phyloP scores from a whole-genome alignment of 768 basidiomycete genomes.

The Sarcomyxa edulis region DNA sequence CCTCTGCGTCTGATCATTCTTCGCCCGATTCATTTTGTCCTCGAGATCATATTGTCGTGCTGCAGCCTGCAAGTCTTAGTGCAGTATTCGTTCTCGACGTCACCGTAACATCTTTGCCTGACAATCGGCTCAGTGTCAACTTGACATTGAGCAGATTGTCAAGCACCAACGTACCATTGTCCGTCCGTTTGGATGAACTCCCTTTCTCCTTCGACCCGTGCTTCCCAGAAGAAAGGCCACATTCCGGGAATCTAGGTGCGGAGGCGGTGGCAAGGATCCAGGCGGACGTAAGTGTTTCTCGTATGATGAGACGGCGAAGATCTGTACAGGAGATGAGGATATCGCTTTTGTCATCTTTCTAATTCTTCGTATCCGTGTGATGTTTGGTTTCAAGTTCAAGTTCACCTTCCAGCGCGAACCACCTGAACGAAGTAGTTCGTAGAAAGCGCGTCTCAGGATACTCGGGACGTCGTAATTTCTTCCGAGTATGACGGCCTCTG shows the following conservation, averaged over 20 bases:
- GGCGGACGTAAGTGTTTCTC: neutral
- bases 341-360: neutral
- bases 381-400: neutral
- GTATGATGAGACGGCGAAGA: neutral
- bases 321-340: neutral
- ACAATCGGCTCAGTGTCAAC: too few species aligned
- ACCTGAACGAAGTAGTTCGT: neutral
- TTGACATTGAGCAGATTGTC: too few species aligned
- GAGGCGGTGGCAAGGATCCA: neutral
- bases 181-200: too few species aligned
- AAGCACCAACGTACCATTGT: too few species aligned
- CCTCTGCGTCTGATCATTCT: too few species aligned
- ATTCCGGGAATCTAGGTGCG: neutral
- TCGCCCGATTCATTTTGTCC: too few species aligned
- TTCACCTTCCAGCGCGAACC: neutral
- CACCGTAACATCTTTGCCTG: too few species aligned
- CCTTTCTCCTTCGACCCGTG: too few species aligned
- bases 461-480: neutral
- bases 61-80: too few species aligned
- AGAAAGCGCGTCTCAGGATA: neutral
- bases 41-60: too few species aligned
- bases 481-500: neutral
- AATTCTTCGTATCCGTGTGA: neutral
- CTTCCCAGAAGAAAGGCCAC: too few species aligned
- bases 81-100: too few species aligned